phyloP scores from a whole-genome alignment of 164 flowering plant species.

The Vitis cinerea region DNA sequence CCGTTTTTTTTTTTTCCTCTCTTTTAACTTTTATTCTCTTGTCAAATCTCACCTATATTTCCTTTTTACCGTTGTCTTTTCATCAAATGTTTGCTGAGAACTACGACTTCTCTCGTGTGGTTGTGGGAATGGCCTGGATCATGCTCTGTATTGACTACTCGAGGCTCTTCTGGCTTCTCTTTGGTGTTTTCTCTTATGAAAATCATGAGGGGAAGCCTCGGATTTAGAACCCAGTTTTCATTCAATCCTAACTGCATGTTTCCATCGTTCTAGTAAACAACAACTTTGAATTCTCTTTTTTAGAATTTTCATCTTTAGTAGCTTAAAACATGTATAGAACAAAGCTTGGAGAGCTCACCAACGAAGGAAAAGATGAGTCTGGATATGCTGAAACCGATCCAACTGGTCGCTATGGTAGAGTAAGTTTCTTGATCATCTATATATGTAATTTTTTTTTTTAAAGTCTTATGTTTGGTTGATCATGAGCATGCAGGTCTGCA shows the following conservation, averaged over 20 bases:
- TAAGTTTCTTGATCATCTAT: slow-evolving; percentile 15
- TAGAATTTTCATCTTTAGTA: not conserved
- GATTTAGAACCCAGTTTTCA: slow-evolving; percentile 23
- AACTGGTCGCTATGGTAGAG: slow-evolving; percentile 39
- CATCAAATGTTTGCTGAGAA: slow-evolving; percentile 34
- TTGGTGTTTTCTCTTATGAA: slow-evolving; percentile 62
- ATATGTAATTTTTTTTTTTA: not conserved
- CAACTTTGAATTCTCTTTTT: too few species aligned
- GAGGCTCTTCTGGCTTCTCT: slow-evolving; percentile 65
- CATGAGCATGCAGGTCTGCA: too few species aligned
- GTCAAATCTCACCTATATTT: not conserved
- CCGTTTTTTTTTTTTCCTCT: not conserved
- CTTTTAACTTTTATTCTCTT: not conserved
- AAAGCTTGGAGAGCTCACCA: slow-evolving; percentile 6
- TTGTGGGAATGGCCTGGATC: slow-evolving; percentile 55
- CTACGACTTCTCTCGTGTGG: slow-evolving; percentile 36
- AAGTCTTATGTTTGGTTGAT: too few species aligned
- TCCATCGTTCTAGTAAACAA: too few species aligned
- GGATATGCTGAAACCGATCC: slow-evolving; percentile 47
- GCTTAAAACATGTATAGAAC: slow-evolving; percentile 9
- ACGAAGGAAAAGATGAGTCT: slow-evolving; percentile 17
- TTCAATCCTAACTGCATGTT: not conserved
- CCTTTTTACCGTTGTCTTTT: not conserved
- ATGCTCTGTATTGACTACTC: slow-evolving; percentile 66
- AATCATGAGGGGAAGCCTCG: slow-evolving; percentile 76